Base-by-base conservation (phyloP, 495 filamentous ascomycete genomes). In the Rhizodiscina lignyota region DNA sequence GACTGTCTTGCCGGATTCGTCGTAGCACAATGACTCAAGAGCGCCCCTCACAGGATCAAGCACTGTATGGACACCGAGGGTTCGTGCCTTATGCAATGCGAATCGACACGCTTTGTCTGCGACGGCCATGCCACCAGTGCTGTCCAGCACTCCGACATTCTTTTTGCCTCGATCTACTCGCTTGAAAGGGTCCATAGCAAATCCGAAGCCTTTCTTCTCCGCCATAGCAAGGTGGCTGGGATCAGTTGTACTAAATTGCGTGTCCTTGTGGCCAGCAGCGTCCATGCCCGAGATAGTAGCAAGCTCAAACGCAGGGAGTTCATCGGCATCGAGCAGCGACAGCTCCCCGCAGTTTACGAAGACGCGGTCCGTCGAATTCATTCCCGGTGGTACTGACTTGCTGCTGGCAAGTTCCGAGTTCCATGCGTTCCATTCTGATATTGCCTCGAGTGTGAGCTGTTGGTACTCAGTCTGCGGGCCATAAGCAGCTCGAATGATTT, bases 91-190 rank as follows among this genome's bases (percentile, higher is more conserved):
- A 39, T 66, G 43, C 12, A 61, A 48, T 2, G 59, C 56, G 39
- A 53, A 60, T 0, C 50, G 42, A 36, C 63, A 67, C 4, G 53
- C 55, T 33, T 61, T 64, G 35, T 58, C 56, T 1, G 63, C 62
- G 18, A 50, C 44, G 0, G 50, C 52, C 16, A 61, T 48, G 1
- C 63, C 63, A 2, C 54, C 62, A 1, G 44, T 50, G 1, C 48
- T 54, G 30, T 64, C 61, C 1, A 64, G 44, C 1, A 59, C 48
- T 0, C 54, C 61, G 1, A 31, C 8, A 32, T 48, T 30, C 2
- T 19, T 4, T 6, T 37, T 36, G 13, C 43, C 47, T 16, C 38
- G 22, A 10, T 21, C 16, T 21, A 22, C 18, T 12, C 34, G 31
- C 1, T 44, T 18, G 20, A 58, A 54, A 0, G 56, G n/a, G n/a